Conservation (phyloP, 1,284 basidiomycete species). For the Cryptococcus sp. region DNA sequence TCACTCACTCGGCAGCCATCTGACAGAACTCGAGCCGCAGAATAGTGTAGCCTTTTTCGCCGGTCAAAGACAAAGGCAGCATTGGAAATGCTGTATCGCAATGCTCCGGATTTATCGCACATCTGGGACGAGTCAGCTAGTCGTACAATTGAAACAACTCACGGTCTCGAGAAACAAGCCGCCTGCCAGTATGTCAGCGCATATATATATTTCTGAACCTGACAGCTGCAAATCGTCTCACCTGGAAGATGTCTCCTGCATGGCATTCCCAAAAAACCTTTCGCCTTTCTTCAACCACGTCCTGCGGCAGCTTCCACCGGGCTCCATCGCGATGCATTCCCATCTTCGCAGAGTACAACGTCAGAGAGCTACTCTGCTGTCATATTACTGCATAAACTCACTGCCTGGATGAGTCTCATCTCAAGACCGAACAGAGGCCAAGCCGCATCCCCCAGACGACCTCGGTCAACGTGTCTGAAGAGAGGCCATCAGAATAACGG, state of each 20-base stretch:
- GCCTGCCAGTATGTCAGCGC: constrained; percentile 24
- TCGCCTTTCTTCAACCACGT: constrained; percentile 40
- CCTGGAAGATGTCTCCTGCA: constrained; percentile 34
- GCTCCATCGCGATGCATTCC: constrained; percentile 47
- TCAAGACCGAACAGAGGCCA: constrained; percentile 48
- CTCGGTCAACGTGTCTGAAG: constrained; percentile 30
- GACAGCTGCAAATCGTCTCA: constrained; percentile 39
- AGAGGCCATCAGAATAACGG: background rate
- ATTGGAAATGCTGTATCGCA: constrained; percentile 9
- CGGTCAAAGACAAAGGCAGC: constrained; percentile 22
- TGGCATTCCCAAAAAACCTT: constrained; percentile 42
- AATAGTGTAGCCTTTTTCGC: constrained; percentile 25
- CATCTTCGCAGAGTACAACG: constrained; percentile 27
- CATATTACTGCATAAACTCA: constrained; percentile 8
- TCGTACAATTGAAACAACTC: too few relatives aligned
- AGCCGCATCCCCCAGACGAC: constrained; percentile 38
- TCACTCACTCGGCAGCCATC: constrained; percentile 21
- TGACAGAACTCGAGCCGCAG: constrained; percentile 37
- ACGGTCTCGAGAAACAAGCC: too few relatives aligned
- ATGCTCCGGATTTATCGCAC: too few relatives aligned
- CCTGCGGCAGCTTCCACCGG: constrained; percentile 40
- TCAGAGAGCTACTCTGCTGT: too few relatives aligned
- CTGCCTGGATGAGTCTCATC: constrained; percentile 41
- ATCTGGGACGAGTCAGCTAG: too few relatives aligned
- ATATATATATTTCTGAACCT: constrained; percentile 21